Base-by-base conservation (phyloP, 768 basidiomycete genomes). In the Leccinellum luteum region DNA sequence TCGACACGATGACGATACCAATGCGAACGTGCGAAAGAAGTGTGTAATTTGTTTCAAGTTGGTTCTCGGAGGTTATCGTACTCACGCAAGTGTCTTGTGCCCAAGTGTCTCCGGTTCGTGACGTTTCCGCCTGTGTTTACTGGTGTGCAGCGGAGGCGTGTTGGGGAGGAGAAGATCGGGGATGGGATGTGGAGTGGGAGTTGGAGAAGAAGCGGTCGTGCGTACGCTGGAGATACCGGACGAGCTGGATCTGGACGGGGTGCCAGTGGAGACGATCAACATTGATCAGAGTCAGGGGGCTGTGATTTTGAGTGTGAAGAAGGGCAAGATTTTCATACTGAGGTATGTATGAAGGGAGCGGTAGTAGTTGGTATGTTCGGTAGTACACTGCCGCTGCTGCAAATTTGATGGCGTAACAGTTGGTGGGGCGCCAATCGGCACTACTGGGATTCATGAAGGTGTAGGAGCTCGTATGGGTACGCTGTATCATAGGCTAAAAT, bases 201-300 rank as follows among this genome's bases (percentile, higher is more conserved):
- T 25, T 61, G 61, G 57, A 45, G 79, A 77, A 49, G 69, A 74
- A 76, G 82, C 61, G 66, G 76, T 58, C 28, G 86, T 85, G 52
- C 75, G 81, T 60, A 89, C 86, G 51, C 72, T 90, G 28, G 81
- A 82, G 59, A 79, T 84, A 5, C 88, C 88, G 1, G 76, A 78
- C 0, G 88, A 87, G 59, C 70, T 90, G 57, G 81, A 89, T 64
- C 69, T 89, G 59, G 80, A 84, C 49, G 71, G 68, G n/a, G n/a
- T n/a, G n/a, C n/a, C n/a, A 38, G 85, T 89, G 28, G 87, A 89
- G 74, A 89, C 86, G 60, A 86, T 90, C 64, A 88, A 88, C 68
- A 86, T 90, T 52, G 88, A 90, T 67, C 88, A 90, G 74, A 80
- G 78, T 38, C 88, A 90, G 66, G 88, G 87, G 1, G n/a, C n/a